phyloP scores from a whole-genome alignment of 2,329 filamentous ascomycete genomes.

The Aspergillus chevalieri region DNA sequence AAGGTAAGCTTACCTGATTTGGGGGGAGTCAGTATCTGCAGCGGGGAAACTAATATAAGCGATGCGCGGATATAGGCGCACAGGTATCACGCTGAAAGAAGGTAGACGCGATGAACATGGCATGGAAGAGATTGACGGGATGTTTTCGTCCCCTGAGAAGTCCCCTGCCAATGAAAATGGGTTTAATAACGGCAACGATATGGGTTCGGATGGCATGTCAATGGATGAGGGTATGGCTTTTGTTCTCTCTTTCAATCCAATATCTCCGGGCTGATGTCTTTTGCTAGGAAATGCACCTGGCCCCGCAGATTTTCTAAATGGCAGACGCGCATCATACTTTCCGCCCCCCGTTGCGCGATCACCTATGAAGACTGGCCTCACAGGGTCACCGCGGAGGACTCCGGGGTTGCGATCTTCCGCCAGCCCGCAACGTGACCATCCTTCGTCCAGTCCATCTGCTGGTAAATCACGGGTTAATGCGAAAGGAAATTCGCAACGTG shows the following conservation, averaged over 20 bases:
- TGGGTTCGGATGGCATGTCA: constrained; percentile 56
- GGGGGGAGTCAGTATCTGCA: neutral
- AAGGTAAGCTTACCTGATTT: constrained; percentile 29
- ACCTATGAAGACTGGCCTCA: constrained; percentile 40
- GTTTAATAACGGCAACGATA: constrained; percentile 31
- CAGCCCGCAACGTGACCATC: constrained; percentile 25
- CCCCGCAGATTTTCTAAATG: constrained; percentile 37
- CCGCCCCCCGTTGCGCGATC: constrained; percentile 40
- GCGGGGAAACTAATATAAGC: constrained; percentile 10
- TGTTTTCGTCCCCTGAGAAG: constrained; percentile 82
- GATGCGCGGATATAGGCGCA: constrained; percentile 59
- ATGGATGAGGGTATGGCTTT: constrained; percentile 51
- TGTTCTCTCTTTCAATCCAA: neutral
- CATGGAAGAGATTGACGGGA: constrained; percentile 76
- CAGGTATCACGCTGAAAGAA: constrained; percentile 74
- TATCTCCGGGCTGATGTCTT: neutral
- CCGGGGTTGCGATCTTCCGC: constrained; percentile 39
- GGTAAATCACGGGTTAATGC: constrained; percentile 20
- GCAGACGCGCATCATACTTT: constrained; percentile 28
- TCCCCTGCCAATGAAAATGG: constrained; percentile 37
- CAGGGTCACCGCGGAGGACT: constrained; percentile 38
- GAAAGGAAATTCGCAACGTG: constrained; percentile 18
- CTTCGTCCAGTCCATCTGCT: constrained; percentile 36
- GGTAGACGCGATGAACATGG: constrained; percentile 84
- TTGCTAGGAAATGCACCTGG: constrained; percentile 34